Base-by-base conservation (phyloP, 331 rosid genomes). In the Telfairia occidentalis region DNA sequence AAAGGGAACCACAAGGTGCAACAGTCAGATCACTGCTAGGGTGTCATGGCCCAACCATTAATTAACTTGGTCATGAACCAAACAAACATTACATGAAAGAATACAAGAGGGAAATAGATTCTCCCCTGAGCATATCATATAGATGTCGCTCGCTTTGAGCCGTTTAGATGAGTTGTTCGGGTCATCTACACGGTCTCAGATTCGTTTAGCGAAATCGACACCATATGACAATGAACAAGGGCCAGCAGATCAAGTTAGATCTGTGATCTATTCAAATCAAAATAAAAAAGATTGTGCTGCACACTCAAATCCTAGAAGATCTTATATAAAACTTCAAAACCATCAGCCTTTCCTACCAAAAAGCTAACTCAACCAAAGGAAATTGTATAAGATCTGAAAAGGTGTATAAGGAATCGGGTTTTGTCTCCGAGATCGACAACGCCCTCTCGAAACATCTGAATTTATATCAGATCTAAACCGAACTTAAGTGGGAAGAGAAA, bases 1-100 rank as follows among this genome's bases (percentile, higher is more conserved):
- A 46, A 71, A 46, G 53, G 42, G 59, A 71, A 46, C 28, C 75
- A 45, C 43, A 46, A 18, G 8, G 58, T 70, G 75, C 75, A 46
- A 45, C 15, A 29, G 59, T 71, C 48, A 48, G 60, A 45, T 49
- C 1, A 30, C 37, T 71, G 76, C 59, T 48, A 71, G 76, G 75
- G 45, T 71, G 76, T 71, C 76, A 71, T 71, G 76, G 60, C 60
- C 76, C 76, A 71, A 49, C 45, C 76, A 71, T 71, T 71, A 29
- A 71, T 29, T 48, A 71, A 48, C 76, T 30, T 48, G 16, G 60
- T 48, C 76, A 71, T 48, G 43, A 71, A 48, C 76, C 58, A 70
- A 70, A 48, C 76, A 71, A 49, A 71, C 76, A 71, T 71, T 48
- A 46, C 55, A 46, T 30, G 55, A 30, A 63, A 42, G 46, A 19